Conservation (phyloP, 2,329 filamentous ascomycete genomes). For the Eutypa lata region DNA sequence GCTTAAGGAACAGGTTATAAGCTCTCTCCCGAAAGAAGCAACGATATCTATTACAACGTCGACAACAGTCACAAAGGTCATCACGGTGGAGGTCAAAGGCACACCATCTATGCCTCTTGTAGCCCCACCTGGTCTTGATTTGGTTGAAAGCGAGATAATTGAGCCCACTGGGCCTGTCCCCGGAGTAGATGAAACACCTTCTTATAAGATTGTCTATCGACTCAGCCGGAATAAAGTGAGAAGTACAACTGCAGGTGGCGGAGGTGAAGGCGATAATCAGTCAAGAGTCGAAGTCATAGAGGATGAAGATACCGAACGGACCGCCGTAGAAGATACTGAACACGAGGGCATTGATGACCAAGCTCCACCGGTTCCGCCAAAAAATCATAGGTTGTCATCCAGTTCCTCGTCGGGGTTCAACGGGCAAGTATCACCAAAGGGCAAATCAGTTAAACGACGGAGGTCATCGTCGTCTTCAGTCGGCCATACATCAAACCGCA, state of each 20-base stretch:
- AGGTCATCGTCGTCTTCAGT: slow-evolving; percentile 15
- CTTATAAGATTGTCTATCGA: slow-evolving; percentile 58
- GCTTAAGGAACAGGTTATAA: slow-evolving; percentile 52
- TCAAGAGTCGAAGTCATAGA: slow-evolving; percentile 20
- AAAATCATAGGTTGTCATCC: slow-evolving; percentile 15
- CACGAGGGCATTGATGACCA: slow-evolving; percentile 3
- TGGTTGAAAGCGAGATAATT: slow-evolving; percentile 45
- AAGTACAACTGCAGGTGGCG: slow-evolving; percentile 35
- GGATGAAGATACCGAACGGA: slow-evolving; percentile 13
- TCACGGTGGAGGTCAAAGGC: slow-evolving; percentile 61
- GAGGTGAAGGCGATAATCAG: slow-evolving; percentile 23
- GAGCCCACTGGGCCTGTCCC: slow-evolving; percentile 14
- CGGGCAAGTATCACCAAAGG: slow-evolving; percentile 2
- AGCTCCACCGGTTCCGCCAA: slow-evolving; percentile 24
- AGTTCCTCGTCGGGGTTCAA: slow-evolving; percentile 13
- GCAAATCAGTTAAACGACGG: slow-evolving; percentile 2
- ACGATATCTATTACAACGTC: slow-evolving; percentile 59
- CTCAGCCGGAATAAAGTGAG: slow-evolving; percentile 51
- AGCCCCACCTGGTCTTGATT: slow-evolving; percentile 56
- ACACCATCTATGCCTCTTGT: slow-evolving; percentile 47
- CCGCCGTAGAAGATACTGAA: background rate
- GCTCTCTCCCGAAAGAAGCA: slow-evolving; percentile 52
- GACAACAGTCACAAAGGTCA: slow-evolving; percentile 58
- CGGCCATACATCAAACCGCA: slow-evolving; percentile 6
- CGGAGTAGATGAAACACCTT: slow-evolving; percentile 24